Percentiles rank a stretch among this genome's conserved stretches.
phyloP scores from a whole-genome alignment of 2,329 filamentous ascomycete genomes.

The Hypoxylon sp. region DNA sequence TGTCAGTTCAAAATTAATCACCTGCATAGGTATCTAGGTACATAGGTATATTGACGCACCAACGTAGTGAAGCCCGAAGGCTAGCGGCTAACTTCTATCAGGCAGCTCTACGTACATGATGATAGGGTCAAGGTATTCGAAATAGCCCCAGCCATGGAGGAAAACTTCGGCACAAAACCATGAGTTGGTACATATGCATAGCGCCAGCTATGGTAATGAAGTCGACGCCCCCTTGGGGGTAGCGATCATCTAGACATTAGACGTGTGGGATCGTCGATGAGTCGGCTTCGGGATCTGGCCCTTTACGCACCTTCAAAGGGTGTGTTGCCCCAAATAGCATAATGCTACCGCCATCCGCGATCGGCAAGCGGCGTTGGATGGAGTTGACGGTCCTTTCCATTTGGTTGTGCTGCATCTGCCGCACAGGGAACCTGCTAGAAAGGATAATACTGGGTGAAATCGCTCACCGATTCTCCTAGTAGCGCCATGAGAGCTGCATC shows the following conservation, averaged over 20 bases:
- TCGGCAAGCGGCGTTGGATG: conserved; percentile 1
- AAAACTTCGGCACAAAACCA: background rate
- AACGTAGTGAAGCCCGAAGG: background rate
- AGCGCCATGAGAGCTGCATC: conserved; percentile 2
- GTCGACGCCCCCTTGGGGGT: background rate
- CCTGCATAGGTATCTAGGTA: background rate
- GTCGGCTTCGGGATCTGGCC: conserved; percentile 1
- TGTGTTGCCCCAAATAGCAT: background rate
- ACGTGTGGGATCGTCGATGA: background rate
- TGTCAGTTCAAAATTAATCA: background rate
- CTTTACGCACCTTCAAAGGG: background rate
- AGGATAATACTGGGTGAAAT: background rate
- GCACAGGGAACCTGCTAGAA: conserved; percentile 11
- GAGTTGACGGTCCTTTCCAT: background rate
- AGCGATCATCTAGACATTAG: conserved; percentile 1
- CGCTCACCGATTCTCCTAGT: conserved; percentile 8
- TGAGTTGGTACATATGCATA: background rate
- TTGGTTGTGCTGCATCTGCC: background rate
- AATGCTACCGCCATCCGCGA: conserved; percentile 1
- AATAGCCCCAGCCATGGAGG: background rate
- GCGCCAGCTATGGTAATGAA: background rate
- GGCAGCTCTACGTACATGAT: background rate
- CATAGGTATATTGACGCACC: background rate
- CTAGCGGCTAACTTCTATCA: background rate
- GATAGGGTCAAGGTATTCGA: background rate